Evolutionary conservation across 208 protist genomes (phyloP).

Genomic region (Herpetomonas muscarum): DNA sequence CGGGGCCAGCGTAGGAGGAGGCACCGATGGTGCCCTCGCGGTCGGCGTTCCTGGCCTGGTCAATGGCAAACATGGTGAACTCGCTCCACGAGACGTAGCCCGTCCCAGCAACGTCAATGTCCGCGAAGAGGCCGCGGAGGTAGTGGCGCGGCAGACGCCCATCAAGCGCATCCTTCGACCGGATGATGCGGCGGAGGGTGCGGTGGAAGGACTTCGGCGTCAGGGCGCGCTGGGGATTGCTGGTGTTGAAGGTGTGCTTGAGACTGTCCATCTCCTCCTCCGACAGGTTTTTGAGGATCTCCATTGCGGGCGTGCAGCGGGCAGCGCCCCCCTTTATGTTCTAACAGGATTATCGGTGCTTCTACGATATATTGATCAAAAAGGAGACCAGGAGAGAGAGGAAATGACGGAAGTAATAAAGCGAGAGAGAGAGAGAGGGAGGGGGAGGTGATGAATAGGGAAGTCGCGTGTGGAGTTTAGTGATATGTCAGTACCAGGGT

Average conservation of each 20-base stretch:
- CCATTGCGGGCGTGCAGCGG: slow-evolving; percentile 16
- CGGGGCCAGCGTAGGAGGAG: no score
- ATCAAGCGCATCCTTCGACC: not conserved
- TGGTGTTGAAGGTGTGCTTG: slow-evolving; percentile 15
- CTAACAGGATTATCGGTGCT: no score
- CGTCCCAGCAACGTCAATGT: slow-evolving; percentile 32
- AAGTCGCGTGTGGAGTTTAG: not conserved
- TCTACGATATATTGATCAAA: no score
- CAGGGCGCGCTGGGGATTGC: not conserved
- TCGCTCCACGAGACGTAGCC: slow-evolving; percentile 40
- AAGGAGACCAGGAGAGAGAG: no score
- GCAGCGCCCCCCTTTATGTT: not conserved
- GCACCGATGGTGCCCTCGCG: not conserved
- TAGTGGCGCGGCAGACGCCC: slow-evolving; percentile 9
- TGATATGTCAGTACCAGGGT: no score
- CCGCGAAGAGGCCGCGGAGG: slow-evolving; percentile 35
- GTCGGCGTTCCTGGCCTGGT: slow-evolving; percentile 15
- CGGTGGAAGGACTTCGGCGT: not conserved
- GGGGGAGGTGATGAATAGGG: not conserved
- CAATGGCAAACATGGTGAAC: slow-evolving; percentile 53
- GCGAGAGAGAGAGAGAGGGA: slow-evolving; percentile 3
- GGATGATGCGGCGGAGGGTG: not conserved
- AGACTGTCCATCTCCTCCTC: slow-evolving; percentile 27
- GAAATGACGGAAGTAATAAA: slow-evolving; percentile 10
- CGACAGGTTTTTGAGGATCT: slow-evolving; percentile 48